Conservation (phyloP, 1,284 basidiomycete species). For the Cryptococcus neoformans region DNA sequence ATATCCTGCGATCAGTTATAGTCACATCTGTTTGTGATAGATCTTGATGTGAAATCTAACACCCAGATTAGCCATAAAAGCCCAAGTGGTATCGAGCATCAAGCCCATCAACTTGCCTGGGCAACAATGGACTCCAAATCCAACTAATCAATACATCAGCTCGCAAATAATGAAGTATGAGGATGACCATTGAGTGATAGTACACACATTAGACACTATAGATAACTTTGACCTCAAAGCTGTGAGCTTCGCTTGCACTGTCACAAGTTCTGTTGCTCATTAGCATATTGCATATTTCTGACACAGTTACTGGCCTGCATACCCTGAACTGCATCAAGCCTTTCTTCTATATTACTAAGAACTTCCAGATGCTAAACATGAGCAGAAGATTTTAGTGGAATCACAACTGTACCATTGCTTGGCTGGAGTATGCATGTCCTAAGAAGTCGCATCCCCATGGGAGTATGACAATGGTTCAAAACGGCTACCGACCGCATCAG, state of each 20-base stretch:
- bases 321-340: conserved; percentile 83
- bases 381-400: not conserved
- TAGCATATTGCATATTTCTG: not conserved
- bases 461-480: conserved; percentile 77
- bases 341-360: conserved; percentile 64
- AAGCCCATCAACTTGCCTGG: conserved; percentile 53
- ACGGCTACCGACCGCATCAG: conserved; percentile 1
- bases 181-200: not conserved
- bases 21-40: not conserved
- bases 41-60: not conserved
- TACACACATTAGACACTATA: not conserved
- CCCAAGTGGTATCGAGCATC: conserved; percentile 53
- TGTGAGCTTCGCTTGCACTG: not conserved
- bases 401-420: conserved; percentile 57
- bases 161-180: not conserved
- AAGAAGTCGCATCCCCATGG: conserved; percentile 78
- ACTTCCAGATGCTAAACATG: conserved; percentile 47
- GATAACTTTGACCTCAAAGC: not conserved
- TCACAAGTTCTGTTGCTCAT: not conserved
- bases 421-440: conserved; percentile 81
- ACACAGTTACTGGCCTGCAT: not conserved
- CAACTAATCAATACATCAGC: conserved; percentile 49
- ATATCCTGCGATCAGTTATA: conserved; percentile 6
- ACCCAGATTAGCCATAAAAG: conserved; percentile 77
- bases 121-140: conserved; percentile 86